Conservation (phyloP, 257 asterid genomes). For the Nicotiana otophora region DNA sequence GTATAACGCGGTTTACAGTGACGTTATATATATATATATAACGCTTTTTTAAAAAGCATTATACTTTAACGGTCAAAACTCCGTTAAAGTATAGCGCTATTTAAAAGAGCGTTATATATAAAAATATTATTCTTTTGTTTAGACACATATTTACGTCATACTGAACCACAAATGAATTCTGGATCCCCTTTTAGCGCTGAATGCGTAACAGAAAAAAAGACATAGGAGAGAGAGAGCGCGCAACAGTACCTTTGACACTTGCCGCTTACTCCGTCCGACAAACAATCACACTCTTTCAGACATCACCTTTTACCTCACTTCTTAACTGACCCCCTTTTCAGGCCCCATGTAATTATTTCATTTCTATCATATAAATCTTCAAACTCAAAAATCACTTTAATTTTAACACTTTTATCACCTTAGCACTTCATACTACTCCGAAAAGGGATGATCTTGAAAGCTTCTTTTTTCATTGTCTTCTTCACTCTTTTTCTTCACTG, state of each 20-base stretch:
- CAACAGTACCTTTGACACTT: background rate
- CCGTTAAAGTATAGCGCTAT: too few relatives aligned
- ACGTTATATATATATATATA: too few relatives aligned
- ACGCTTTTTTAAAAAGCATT: too few relatives aligned
- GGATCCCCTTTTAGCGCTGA: background rate
- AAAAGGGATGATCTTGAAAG: constrained; percentile 1
- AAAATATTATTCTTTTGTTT: too few relatives aligned
- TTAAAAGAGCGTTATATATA: too few relatives aligned
- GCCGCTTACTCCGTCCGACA: too few relatives aligned
- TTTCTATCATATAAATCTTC: background rate
- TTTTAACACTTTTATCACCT: background rate
- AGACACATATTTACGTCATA: too few relatives aligned
- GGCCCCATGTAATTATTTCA: too few relatives aligned
- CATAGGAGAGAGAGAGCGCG: background rate
- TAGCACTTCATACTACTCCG: background rate
- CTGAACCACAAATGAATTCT: too few relatives aligned
- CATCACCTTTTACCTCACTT: background rate
- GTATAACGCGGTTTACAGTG: too few relatives aligned
- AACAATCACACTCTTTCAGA: too few relatives aligned
- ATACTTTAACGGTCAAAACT: too few relatives aligned
- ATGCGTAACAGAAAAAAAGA: background rate
- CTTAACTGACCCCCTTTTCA: background rate
- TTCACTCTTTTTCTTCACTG: background rate
- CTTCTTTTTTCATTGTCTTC: background rate
- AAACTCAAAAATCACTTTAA: background rate